A percentile compares a stretch with the other conserved stretches of the same genome.
phyloP scores from a whole-genome alignment of 306 rosid species.

The Ochetophila trinervis region DNA sequence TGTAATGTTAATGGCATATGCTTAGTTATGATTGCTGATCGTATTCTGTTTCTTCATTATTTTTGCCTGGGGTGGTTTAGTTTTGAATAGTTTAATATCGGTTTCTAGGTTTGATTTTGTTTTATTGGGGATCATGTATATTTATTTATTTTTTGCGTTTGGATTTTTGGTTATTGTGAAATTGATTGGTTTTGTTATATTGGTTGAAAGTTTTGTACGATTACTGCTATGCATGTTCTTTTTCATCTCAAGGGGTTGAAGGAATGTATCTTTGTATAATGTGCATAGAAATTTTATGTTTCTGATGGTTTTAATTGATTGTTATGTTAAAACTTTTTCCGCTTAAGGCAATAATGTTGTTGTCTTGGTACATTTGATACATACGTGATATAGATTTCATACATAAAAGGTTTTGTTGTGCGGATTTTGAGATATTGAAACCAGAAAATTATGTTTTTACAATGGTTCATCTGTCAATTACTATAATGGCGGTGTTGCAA shows the following conservation, averaged over 20 bases:
- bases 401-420: neutral
- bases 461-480: constrained; percentile 8
- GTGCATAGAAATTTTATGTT: constrained; percentile 34
- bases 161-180: constrained; percentile 11
- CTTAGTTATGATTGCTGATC: neutral
- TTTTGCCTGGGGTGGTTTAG: neutral
- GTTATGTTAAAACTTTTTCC: constrained; percentile 4
- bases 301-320: constrained; percentile 12
- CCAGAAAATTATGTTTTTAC: neutral
- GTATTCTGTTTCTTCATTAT: neutral
- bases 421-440: constrained; percentile 4
- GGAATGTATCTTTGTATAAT: constrained; percentile 36
- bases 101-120: neutral
- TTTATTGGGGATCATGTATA: neutral
- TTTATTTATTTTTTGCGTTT: neutral
- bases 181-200: constrained; percentile 11
- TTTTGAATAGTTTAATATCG: constrained; percentile 7
- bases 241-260: constrained; percentile 16
- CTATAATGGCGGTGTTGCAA: neutral
- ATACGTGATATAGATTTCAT: neutral
- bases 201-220: constrained; percentile 24
- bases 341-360: neutral
- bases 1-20: neutral
- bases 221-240: constrained; percentile 38
- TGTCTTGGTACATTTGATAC: neutral